phyloP scores from a whole-genome alignment of 345 rosid species.

The Angophora floribunda region DNA sequence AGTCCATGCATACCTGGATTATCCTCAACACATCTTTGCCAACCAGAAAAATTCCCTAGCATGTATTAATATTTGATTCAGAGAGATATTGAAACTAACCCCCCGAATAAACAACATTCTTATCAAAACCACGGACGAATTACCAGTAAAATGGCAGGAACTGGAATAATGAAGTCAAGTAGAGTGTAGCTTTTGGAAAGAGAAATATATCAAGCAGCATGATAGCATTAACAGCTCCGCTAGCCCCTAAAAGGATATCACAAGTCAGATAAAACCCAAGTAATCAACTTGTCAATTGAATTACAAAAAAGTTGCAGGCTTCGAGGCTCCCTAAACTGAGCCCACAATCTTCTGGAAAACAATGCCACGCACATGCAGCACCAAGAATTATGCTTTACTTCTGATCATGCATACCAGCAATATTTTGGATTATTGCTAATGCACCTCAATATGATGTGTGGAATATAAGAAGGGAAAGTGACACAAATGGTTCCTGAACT shows the following conservation, averaged over 20 bases:
- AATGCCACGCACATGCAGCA: background rate
- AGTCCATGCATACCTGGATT: slow-evolving; percentile 34
- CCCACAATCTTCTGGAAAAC: background rate
- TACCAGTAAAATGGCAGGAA: slow-evolving; percentile 84
- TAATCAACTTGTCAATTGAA: background rate
- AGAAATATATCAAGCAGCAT: slow-evolving; percentile 81
- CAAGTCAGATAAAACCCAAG: background rate
- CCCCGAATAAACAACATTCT: background rate
- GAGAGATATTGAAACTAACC: background rate
- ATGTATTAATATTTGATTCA: background rate
- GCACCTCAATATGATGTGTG: background rate
- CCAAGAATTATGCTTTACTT: background rate
- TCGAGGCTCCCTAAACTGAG: background rate
- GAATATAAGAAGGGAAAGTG: background rate
- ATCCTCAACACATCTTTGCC: slow-evolving; percentile 70
- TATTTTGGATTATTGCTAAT: background rate
- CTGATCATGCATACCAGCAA: background rate
- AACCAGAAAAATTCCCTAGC: slow-evolving; percentile 69
- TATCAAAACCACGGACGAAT: slow-evolving; percentile 1
- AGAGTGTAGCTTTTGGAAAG: slow-evolving; percentile 62
- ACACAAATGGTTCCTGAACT: too few species aligned
- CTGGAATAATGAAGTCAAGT: slow-evolving; percentile 66
- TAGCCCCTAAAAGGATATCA: slow-evolving; percentile 42
- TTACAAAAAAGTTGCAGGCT: background rate
- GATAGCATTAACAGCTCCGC: slow-evolving; percentile 91